Evolutionary conservation across 2,329 filamentous ascomycete genomes (phyloP).

Genomic region (Pseudocercospora eumusae): DNA sequence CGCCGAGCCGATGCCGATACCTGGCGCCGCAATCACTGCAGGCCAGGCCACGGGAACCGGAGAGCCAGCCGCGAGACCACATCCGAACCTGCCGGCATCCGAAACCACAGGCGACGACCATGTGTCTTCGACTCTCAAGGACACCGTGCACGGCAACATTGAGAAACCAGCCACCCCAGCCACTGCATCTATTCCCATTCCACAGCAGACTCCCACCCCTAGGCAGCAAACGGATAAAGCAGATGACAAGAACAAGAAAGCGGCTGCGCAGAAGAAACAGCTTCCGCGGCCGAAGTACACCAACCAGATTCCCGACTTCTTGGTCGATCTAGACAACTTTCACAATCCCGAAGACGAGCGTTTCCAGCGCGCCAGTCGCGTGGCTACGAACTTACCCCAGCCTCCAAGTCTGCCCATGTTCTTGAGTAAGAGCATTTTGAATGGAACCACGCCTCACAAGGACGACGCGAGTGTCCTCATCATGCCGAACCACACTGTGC

Average conservation of each 20-base stretch:
- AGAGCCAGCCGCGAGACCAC: conserved; percentile 55
- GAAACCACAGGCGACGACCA: conserved; percentile 30
- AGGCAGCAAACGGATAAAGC: conserved; percentile 16
- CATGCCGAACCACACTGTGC: conserved; percentile 94
- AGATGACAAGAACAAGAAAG: conserved; percentile 21
- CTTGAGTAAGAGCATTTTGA: conserved; percentile 90
- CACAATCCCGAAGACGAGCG: conserved; percentile 64
- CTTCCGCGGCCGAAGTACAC: conserved; percentile 64
- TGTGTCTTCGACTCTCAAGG: conserved; percentile 24
- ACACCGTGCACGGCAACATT: conserved; percentile 25
- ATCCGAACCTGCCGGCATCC: conserved; percentile 42
- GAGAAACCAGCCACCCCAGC: conserved; percentile 15
- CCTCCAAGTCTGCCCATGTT: conserved; percentile 88
- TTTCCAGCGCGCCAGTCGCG: conserved; percentile 72
- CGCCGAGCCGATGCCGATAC: conserved; percentile 37
- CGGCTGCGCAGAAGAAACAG: conserved; percentile 30
- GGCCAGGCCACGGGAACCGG: conserved; percentile 29
- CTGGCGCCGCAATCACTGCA: conserved; percentile 32
- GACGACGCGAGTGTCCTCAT: conserved; percentile 97
- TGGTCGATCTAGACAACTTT: conserved; percentile 75
- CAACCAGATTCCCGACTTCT: conserved; percentile 75
- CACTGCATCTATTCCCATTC: conserved; percentile 18
- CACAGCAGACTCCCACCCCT: conserved; percentile 15
- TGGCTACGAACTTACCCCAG: conserved; percentile 75
- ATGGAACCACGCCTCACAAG: conserved; percentile 87